These are phyloP conservation scores for Epichloe festucae DNA, from an alignment of 2,329 filamentous ascomycete genomes.

Conservation along the genomic window DNA sequence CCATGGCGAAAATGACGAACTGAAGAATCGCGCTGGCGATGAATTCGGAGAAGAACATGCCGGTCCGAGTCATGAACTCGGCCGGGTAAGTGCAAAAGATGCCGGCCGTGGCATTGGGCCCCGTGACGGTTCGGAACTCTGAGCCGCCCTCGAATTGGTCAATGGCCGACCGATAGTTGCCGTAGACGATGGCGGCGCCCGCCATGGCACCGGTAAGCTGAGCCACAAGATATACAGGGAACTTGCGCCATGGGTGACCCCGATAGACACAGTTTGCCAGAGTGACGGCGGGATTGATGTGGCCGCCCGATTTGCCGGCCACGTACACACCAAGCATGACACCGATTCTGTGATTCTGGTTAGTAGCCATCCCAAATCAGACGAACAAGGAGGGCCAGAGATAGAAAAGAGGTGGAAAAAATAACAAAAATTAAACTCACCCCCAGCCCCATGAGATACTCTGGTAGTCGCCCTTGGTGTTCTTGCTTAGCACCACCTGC, in stretches of 20 bases:
- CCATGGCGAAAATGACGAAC: conserved; percentile 59
- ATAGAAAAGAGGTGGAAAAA: background rate
- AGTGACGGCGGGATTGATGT: conserved; percentile 60
- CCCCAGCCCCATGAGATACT: conserved; percentile 38
- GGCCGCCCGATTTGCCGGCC: conserved; percentile 51
- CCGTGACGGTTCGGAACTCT: conserved; percentile 47
- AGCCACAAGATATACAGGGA: conserved; percentile 53
- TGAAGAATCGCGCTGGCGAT: conserved; percentile 54
- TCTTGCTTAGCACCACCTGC: conserved; percentile 48
- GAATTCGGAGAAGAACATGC: conserved; percentile 61
- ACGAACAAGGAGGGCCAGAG: too few relatives aligned
- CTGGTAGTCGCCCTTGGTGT: conserved; percentile 33
- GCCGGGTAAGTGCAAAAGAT: conserved; percentile 69
- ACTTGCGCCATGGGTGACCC: conserved; percentile 54
- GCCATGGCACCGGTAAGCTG: conserved; percentile 56
- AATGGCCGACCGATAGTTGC: conserved; percentile 52
- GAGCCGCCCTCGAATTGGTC: conserved; percentile 48
- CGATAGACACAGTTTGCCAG: conserved; percentile 57
- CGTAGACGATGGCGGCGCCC: conserved; percentile 47
- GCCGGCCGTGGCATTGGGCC: conserved; percentile 47
- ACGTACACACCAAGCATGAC: conserved; percentile 59
- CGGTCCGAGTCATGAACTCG: conserved; percentile 49
- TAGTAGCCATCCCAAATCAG: background rate
- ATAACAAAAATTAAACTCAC: conserved; percentile 17
- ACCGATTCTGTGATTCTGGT: conserved; percentile 32